These are phyloP conservation scores for Brasenia schreberi DNA, from an alignment of 164 flowering plant species.

Conservation along the genomic window DNA sequence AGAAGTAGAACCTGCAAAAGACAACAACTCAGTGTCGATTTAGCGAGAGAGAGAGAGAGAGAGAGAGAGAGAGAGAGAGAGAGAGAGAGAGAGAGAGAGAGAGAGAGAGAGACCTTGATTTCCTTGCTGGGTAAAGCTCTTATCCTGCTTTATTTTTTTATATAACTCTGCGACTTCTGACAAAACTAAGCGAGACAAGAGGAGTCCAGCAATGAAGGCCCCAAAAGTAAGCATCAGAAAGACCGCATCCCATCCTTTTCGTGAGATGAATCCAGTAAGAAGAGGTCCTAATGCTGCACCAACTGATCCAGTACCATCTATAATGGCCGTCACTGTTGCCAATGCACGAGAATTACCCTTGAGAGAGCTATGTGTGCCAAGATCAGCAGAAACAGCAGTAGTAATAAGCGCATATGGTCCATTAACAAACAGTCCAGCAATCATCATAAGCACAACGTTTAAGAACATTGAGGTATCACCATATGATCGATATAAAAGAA, in stretches of 20 bases:
- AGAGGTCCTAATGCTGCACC: slow-evolving; percentile 92
- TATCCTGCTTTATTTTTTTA: not conserved
- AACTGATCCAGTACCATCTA: slow-evolving; percentile 85
- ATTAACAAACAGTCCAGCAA: slow-evolving; percentile 72
- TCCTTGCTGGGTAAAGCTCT: not conserved
- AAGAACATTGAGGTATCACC: slow-evolving; percentile 38
- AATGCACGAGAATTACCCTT: slow-evolving; percentile 72
- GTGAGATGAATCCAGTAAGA: slow-evolving; percentile 69
- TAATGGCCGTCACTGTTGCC: slow-evolving; percentile 95
- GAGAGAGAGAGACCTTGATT: not conserved
- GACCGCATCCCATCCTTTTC: slow-evolving; percentile 69
- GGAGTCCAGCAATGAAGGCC: slow-evolving; percentile 64
- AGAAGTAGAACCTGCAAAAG: slow-evolving; percentile 30
- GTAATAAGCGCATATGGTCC: slow-evolving; percentile 95
- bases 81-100: not conserved
- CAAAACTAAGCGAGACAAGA: slow-evolving; percentile 40
- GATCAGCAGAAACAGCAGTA: slow-evolving; percentile 94
- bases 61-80: not conserved
- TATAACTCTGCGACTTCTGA: slow-evolving; percentile 25
- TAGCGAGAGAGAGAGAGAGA: too few species aligned
- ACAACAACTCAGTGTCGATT: not conserved
- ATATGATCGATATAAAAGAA: slow-evolving; percentile 48
- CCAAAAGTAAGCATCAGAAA: slow-evolving; percentile 51
- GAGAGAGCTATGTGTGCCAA: slow-evolving; percentile 79
- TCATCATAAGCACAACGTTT: slow-evolving; percentile 68